Percentiles rank a stretch among this genome's conserved stretches.
Conservation (phyloP, 2,329 filamentous ascomycete genomes). For the Nothophoma quercina region DNA sequence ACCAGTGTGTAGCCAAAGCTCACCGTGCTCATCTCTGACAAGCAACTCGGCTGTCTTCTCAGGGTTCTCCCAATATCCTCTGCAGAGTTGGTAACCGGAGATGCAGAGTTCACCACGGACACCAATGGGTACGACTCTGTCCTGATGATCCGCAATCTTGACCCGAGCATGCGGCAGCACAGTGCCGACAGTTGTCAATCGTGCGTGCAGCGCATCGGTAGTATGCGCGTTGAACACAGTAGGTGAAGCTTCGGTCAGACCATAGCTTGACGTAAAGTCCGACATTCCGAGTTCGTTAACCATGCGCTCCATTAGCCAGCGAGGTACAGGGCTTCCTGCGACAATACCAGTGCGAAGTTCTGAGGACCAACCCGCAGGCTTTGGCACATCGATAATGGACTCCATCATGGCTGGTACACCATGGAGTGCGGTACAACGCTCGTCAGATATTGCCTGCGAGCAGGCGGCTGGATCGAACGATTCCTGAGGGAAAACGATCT, state of each 20-base stretch:
- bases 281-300: constrained; percentile 76
- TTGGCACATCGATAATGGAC: constrained; percentile 62
- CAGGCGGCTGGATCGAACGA: constrained; percentile 74
- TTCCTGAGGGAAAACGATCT: constrained; percentile 76
- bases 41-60: constrained; percentile 78
- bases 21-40: constrained; percentile 68
- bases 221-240: constrained; percentile 84
- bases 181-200: constrained; percentile 76
- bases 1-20: constrained; percentile 51
- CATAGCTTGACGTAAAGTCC: constrained; percentile 66
- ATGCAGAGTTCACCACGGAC: constrained; percentile 77
- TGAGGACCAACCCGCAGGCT: constrained; percentile 54
- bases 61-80: constrained; percentile 70
- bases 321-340: constrained; percentile 78
- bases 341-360: constrained; percentile 77
- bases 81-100: constrained; percentile 77
- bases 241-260: constrained; percentile 79
- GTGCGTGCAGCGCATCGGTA: constrained; percentile 70
- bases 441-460: constrained; percentile 65
- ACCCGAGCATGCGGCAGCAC: constrained; percentile 76
- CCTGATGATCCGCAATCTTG: constrained; percentile 77
- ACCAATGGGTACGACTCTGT: constrained; percentile 72
- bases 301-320: constrained; percentile 76
- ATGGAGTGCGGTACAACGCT: constrained; percentile 72
- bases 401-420: constrained; percentile 89